These are phyloP conservation scores for Achaetomium macrosporum DNA, from an alignment of 2,329 filamentous ascomycete genomes.

Conservation along the genomic window DNA sequence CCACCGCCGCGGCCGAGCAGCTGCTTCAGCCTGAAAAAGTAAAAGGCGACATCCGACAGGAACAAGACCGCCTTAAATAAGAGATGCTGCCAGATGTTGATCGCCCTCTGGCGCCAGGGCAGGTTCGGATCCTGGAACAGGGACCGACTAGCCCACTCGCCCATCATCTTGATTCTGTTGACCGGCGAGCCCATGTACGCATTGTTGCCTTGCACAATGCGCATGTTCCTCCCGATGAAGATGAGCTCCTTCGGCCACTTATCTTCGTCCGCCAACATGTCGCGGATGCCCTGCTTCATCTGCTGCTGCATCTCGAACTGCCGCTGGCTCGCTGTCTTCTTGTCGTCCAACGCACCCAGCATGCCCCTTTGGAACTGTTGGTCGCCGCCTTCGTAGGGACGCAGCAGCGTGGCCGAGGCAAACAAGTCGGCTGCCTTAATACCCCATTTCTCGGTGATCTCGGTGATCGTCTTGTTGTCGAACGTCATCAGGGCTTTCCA, in stretches of 20 bases:
- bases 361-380: conserved; percentile 57
- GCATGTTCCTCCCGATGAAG: conserved; percentile 86
- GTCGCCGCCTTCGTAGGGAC: conserved; percentile 84
- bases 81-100: conserved; percentile 69
- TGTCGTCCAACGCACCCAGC: conserved; percentile 60
- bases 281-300: conserved; percentile 62
- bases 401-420: conserved; percentile 81
- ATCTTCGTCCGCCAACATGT: conserved; percentile 74
- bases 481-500: conserved; percentile 94
- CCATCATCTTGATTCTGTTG: conserved; percentile 91
- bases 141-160: conserved; percentile 78
- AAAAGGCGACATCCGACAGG: conserved; percentile 75
- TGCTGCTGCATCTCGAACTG: conserved; percentile 85
- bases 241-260: conserved; percentile 88
- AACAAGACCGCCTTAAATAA: conserved; percentile 76
- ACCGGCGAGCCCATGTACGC: conserved; percentile 85
- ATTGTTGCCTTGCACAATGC: conserved; percentile 91
- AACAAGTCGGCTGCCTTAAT: conserved; percentile 87
- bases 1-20: conserved; percentile 69
- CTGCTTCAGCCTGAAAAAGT: conserved; percentile 72
- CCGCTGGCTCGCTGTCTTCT: conserved; percentile 59
- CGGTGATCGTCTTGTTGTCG: conserved; percentile 72
- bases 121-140: conserved; percentile 69
- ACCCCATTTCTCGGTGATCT: conserved; percentile 76
- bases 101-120: conserved; percentile 54